Evolutionary conservation across 768 basidiomycete species (phyloP).

Genomic region (Mycena olivaceomarginata): DNA sequence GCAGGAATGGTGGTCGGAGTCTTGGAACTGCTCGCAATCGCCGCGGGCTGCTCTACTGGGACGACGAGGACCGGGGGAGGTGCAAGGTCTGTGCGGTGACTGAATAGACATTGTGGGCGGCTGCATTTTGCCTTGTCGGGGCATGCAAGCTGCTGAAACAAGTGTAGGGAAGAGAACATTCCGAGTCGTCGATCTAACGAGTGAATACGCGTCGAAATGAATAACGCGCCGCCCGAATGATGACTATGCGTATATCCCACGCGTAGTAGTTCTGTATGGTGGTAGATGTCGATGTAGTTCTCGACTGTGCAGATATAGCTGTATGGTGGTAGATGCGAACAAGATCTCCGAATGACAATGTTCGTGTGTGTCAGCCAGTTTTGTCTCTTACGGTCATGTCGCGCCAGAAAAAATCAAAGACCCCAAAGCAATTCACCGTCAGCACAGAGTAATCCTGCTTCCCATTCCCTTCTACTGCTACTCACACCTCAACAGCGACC

Average conservation of each 20-base stretch:
- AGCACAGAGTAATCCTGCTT: slow-evolving; percentile 12
- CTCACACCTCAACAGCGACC: slow-evolving; percentile 24
- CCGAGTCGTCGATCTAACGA: not conserved
- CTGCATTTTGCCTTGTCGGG: slow-evolving; percentile 71
- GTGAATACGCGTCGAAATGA: not conserved
- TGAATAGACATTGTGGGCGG: slow-evolving; percentile 78
- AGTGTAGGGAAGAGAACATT: slow-evolving; percentile 80
- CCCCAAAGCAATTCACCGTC: slow-evolving; percentile 15
- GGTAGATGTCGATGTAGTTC: too few species aligned
- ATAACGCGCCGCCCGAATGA: not conserved
- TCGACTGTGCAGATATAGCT: too few species aligned
- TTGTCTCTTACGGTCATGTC: too few species aligned
- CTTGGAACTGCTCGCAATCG: slow-evolving; percentile 14
- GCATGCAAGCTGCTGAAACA: slow-evolving; percentile 78
- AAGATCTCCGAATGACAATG: too few species aligned
- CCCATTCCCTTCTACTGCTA: too few species aligned
- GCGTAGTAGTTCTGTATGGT: too few species aligned
- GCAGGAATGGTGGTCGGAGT: slow-evolving; percentile 59
- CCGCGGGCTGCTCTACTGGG: slow-evolving; percentile 56
- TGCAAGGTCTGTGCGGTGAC: slow-evolving; percentile 68
- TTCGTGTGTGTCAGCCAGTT: too few species aligned
- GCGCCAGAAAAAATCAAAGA: not conserved
- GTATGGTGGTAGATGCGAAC: too few species aligned
- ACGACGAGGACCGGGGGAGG: slow-evolving; percentile 61
- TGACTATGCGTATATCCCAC: too few species aligned